Evolutionary conservation across 2,329 filamentous ascomycete genomes (phyloP).

Genomic region (Emmonsiellopsis sp.): DNA sequence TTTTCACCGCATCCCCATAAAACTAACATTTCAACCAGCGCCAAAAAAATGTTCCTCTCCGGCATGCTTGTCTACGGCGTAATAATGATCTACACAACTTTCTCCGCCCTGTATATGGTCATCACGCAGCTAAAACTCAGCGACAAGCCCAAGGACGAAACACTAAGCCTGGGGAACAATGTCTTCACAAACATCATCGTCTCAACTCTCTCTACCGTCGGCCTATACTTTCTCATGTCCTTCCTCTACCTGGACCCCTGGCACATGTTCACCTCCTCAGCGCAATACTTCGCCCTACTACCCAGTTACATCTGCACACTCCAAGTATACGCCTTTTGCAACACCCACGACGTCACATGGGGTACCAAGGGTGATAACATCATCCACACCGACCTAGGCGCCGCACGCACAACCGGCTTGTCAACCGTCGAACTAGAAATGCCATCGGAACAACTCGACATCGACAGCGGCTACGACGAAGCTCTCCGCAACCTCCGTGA

Average conservation of each 20-base stretch:
- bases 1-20: neutral
- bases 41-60: slow-evolving; percentile 77
- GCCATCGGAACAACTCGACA: slow-evolving; percentile 95
- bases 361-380: slow-evolving; percentile 98
- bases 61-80: slow-evolving; percentile 84
- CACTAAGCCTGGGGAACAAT: slow-evolving; percentile 64
- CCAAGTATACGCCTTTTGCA: slow-evolving; percentile 98
- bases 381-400: slow-evolving; percentile 81
- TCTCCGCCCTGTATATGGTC: slow-evolving; percentile 82
- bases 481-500: slow-evolving; percentile 93
- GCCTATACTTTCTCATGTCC: slow-evolving; percentile 92
- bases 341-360: slow-evolving; percentile 98
- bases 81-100: slow-evolving; percentile 94
- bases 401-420: slow-evolving; percentile 65
- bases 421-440: slow-evolving; percentile 90
- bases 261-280: slow-evolving; percentile 93
- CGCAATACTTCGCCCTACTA: slow-evolving; percentile 86
- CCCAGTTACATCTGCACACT: slow-evolving; percentile 94
- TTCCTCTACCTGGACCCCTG: slow-evolving; percentile 96
- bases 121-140: slow-evolving; percentile 61
- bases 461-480: slow-evolving; percentile 95
- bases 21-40: slow-evolving; percentile 26
- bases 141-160: slow-evolving; percentile 28
- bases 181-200: slow-evolving; percentile 93
- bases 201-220: slow-evolving; percentile 77